Percentiles rank a stretch among this genome's conserved stretches.
Evolutionary conservation across 2,329 filamentous ascomycete genomes (phyloP).

Genomic region (Rhinocladiella similis): DNA sequence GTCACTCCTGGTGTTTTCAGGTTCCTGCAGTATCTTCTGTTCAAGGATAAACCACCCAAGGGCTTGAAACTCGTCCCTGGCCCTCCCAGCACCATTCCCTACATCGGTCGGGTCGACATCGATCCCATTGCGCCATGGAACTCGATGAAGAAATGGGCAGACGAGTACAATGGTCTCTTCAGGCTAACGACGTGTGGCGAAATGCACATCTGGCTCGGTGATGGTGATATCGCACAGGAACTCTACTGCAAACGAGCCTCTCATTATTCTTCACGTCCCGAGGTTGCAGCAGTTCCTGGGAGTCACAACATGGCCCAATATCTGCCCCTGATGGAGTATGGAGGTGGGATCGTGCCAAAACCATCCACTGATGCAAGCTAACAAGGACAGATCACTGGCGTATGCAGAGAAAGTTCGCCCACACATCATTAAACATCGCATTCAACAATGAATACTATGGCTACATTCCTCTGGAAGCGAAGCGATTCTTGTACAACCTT

Average conservation of each 20-base stretch:
- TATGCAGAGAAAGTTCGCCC: slow-evolving; percentile 20
- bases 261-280: slow-evolving; percentile 21
- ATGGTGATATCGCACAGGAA: slow-evolving; percentile 19
- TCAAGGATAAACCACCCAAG: slow-evolving; percentile 17
- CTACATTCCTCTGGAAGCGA: slow-evolving; percentile 13
- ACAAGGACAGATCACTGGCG: slow-evolving; percentile 15
- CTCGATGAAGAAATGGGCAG: slow-evolving; percentile 19
- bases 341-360: slow-evolving; percentile 3
- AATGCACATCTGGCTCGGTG: slow-evolving; percentile 23
- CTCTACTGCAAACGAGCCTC: slow-evolving; percentile 20
- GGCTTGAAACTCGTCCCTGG: slow-evolving; percentile 15
- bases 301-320: slow-evolving; percentile 16
- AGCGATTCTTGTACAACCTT: slow-evolving; percentile 18
- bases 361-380: neutral
- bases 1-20: neutral
- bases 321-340: slow-evolving; percentile 17
- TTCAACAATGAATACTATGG: slow-evolving; percentile 18
- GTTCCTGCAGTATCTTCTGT: slow-evolving; percentile 40
- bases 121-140: slow-evolving; percentile 19
- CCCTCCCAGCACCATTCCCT: slow-evolving; percentile 17
- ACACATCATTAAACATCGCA: slow-evolving; percentile 13
- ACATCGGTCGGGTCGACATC: slow-evolving; percentile 20
- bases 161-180: slow-evolving; percentile 19
- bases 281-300: slow-evolving; percentile 17
- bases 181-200: slow-evolving; percentile 20